Percentiles rank a stretch among this genome's conserved stretches.
Evolutionary conservation across 1,284 basidiomycete species (phyloP).

Genomic region (Boletus semigastroideus): DNA sequence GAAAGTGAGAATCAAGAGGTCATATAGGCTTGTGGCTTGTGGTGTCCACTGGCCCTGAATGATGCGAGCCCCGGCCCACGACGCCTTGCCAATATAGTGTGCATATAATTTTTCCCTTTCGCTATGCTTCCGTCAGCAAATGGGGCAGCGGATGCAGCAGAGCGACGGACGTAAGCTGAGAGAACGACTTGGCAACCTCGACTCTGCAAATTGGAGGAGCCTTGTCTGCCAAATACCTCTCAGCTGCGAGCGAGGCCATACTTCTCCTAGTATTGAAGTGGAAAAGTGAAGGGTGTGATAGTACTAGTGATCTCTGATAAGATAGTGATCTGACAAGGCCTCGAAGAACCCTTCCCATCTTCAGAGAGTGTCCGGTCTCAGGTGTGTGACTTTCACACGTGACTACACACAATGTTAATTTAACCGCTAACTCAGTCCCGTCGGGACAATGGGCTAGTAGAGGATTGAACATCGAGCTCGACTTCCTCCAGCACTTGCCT

Average conservation of each 20-base stretch:
- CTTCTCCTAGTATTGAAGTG: conserved; percentile 14
- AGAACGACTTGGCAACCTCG: conserved; percentile 63
- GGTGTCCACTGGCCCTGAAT: conserved; percentile 82
- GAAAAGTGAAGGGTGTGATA: neutral
- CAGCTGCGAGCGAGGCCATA: conserved; percentile 42
- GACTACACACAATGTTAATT: no score
- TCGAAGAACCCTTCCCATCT: neutral
- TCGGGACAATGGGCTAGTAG: no score
- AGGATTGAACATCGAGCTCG: no score
- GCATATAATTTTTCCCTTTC: conserved; percentile 75
- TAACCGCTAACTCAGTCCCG: no score
- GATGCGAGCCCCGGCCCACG: conserved; percentile 81
- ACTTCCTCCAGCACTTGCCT: no score
- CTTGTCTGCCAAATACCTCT: conserved; percentile 70
- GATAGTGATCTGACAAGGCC: conserved; percentile 6
- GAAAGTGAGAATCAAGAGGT: conserved; percentile 69
- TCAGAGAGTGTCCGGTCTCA: no score
- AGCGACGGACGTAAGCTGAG: conserved; percentile 55
- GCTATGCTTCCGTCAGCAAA: conserved; percentile 35
- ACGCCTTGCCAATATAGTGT: conserved; percentile 65
- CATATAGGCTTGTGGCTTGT: conserved; percentile 57
- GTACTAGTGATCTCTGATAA: conserved; percentile 19
- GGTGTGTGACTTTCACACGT: no score
- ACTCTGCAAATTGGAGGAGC: conserved; percentile 67
- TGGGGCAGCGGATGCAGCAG: neutral